Evolutionary conservation across 495 filamentous ascomycete species (phyloP).

Genomic region (Patellaria atrata): DNA sequence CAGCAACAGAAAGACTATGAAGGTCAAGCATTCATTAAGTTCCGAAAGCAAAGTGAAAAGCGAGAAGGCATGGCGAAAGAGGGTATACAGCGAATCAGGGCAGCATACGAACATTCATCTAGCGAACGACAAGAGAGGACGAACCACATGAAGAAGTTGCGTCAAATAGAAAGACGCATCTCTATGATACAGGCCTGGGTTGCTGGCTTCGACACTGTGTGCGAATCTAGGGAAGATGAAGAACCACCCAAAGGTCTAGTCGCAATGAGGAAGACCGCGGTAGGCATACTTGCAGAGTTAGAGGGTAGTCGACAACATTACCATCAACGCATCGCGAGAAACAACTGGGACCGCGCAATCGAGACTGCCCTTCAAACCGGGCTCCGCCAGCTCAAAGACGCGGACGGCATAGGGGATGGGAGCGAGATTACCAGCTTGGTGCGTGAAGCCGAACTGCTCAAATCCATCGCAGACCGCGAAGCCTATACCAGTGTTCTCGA

Average conservation of each 20-base stretch:
- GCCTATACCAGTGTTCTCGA: constrained; percentile 62
- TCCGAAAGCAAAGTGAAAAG: constrained; percentile 76
- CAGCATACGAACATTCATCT: constrained; percentile 72
- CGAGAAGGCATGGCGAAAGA: constrained; percentile 65
- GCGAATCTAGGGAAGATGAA: constrained; percentile 52
- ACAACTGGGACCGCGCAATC: constrained; percentile 72
- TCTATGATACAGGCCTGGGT: constrained; percentile 78
- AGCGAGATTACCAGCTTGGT: constrained; percentile 57
- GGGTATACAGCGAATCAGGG: constrained; percentile 63
- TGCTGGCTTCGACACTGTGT: constrained; percentile 76
- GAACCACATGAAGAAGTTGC: constrained; percentile 64
- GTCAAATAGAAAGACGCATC: constrained; percentile 74
- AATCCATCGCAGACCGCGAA: constrained; percentile 71
- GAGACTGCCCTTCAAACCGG: constrained; percentile 81
- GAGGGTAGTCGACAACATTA: constrained; percentile 81
- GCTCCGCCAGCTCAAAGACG: constrained; percentile 56
- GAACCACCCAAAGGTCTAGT: constrained; percentile 49
- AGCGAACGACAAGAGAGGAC: constrained; percentile 65
- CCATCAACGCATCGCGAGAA: constrained; percentile 63
- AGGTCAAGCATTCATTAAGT: constrained; percentile 70
- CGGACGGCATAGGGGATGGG: constrained; percentile 53
- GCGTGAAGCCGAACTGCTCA: constrained; percentile 72
- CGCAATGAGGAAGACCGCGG: constrained; percentile 73
- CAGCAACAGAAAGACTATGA: constrained; percentile 87
- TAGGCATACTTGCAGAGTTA: constrained; percentile 74